A percentile compares a stretch with the other conserved stretches of the same genome.
phyloP scores from a whole-genome alignment of 2,329 filamentous ascomycete species.

The Cercospora beticola region DNA sequence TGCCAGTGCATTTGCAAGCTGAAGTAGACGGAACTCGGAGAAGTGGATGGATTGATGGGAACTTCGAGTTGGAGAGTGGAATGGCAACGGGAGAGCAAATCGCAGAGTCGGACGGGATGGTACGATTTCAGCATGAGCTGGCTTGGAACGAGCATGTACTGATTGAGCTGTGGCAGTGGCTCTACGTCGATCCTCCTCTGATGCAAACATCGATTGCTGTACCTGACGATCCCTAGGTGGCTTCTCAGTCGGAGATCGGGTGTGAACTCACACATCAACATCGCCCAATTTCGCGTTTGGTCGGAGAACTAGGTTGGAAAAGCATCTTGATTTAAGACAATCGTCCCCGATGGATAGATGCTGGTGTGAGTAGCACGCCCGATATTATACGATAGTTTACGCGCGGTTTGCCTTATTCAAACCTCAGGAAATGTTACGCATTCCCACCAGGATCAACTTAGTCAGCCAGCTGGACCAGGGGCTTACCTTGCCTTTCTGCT shows the following conservation, averaged over 20 bases:
- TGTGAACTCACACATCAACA: not conserved
- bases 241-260: not conserved
- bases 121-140: not conserved
- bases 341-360: not conserved
- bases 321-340: too few species aligned
- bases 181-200: accelerated
- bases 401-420: not conserved
- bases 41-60: not conserved
- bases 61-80: not conserved
- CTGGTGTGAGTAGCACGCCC: not conserved
- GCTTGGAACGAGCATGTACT: not conserved
- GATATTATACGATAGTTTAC: not conserved
- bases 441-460: not conserved
- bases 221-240: not conserved
- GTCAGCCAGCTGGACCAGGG: not conserved
- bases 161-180: not conserved
- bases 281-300: not conserved
- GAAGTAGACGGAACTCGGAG: not conserved
- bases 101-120: not conserved
- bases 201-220: not conserved
- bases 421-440: not conserved
- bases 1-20: not conserved
- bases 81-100: not conserved
- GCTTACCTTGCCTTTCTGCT: not conserved
- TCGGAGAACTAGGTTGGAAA: not conserved